phyloP scores from a whole-genome alignment of 2,329 filamentous ascomycete genomes.

The Raffaelea albimanens region DNA sequence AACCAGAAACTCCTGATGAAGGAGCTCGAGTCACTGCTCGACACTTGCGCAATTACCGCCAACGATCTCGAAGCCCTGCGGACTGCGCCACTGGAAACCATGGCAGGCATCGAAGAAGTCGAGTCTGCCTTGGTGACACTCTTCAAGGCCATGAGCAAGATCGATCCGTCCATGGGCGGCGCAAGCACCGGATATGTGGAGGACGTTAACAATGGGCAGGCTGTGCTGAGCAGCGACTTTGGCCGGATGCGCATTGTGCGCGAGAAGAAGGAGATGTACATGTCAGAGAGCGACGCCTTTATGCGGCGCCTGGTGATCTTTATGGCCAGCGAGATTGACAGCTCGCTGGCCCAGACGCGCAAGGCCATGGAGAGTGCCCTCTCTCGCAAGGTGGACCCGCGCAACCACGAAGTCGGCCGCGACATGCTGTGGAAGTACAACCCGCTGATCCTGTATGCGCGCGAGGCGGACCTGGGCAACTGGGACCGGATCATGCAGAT shows the following conservation, averaged over 20 bases:
- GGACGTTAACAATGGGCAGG: neutral
- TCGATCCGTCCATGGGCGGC: conserved; percentile 68
- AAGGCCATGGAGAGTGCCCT: conserved; percentile 52
- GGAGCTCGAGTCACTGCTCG: conserved; percentile 79
- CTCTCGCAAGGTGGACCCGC: conserved; percentile 58
- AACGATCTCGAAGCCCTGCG: conserved; percentile 66
- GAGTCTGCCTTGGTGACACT: conserved; percentile 70
- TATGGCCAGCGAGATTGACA: conserved; percentile 71
- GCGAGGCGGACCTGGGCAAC: conserved; percentile 71
- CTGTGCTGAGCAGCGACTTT: conserved; percentile 59
- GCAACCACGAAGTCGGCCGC: conserved; percentile 62
- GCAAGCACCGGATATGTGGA: conserved; percentile 33
- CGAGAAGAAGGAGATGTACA: conserved; percentile 88
- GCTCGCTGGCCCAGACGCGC: conserved; percentile 61
- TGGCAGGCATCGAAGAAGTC: conserved; percentile 63
- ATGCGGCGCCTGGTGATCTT: conserved; percentile 72
- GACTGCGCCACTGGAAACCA: conserved; percentile 61
- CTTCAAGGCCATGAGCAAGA: conserved; percentile 88
- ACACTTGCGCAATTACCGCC: conserved; percentile 79
- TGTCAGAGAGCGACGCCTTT: conserved; percentile 65
- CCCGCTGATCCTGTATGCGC: conserved; percentile 76
- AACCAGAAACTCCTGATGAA: conserved; percentile 92
- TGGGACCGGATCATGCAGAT: conserved; percentile 74
- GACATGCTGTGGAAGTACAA: conserved; percentile 79
- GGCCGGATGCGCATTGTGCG: conserved; percentile 89